Conservation (phyloP, 805 yeast species). For the Kurtzmaniella cleridarum region DNA sequence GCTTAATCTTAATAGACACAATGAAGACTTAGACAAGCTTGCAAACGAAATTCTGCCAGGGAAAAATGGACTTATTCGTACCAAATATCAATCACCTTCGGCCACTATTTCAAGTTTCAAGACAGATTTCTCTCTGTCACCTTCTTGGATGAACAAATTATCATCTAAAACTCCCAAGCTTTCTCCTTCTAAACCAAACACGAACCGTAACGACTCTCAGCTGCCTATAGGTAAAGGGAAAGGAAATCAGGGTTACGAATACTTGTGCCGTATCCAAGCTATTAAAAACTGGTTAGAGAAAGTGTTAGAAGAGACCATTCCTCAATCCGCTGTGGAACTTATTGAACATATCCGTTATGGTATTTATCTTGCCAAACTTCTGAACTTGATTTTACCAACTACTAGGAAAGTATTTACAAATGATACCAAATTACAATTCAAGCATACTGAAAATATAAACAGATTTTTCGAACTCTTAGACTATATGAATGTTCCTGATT, state of each 20-base stretch:
- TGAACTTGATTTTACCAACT: conserved; percentile 66
- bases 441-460: conserved; percentile 90
- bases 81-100: conserved; percentile 35
- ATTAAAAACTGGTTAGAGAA: conserved; percentile 77
- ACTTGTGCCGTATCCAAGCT: conserved; percentile 73
- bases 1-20: conserved; percentile 14
- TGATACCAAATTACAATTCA: conserved; percentile 62
- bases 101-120: conserved; percentile 40
- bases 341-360: conserved; percentile 77
- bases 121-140: conserved; percentile 10
- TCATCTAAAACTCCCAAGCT: conserved; percentile 4
- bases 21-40: conserved; percentile 33
- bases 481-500: conserved; percentile 72
- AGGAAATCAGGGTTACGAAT: conserved; percentile 55
- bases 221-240: conserved; percentile 2
- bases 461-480: conserved; percentile 69
- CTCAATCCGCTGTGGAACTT: conserved; percentile 50
- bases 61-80: conserved; percentile 22
- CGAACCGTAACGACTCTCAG: not conserved
- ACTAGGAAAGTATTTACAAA: conserved; percentile 51
- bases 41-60: conserved; percentile 29
- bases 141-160: conserved; percentile 2
- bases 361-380: conserved; percentile 73
- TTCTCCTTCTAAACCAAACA: conserved; percentile 10
- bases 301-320: conserved; percentile 52